Evolutionary conservation across 805 yeast genomes (phyloP).

Genomic region (Scheffersomyces lignosus): DNA sequence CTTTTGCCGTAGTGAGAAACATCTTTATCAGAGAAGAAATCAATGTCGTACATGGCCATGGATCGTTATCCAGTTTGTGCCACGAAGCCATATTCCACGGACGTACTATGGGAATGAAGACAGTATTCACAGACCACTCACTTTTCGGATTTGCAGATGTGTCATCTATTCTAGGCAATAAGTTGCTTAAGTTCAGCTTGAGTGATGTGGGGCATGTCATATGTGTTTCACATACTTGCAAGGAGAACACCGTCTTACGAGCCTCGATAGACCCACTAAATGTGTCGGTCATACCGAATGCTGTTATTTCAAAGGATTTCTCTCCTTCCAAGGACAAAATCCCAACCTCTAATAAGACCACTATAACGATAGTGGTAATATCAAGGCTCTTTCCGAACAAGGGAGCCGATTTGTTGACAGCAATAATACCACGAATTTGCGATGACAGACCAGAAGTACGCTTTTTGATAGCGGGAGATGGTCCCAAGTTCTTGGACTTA

Average conservation of each 20-base stretch:
- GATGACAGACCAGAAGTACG: slow-evolving; percentile 58
- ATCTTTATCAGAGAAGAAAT: slow-evolving; percentile 83
- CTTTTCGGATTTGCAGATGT: slow-evolving; percentile 90
- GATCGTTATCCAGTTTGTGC: slow-evolving; percentile 80
- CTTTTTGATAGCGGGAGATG: slow-evolving; percentile 93
- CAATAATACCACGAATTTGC: slow-evolving; percentile 84
- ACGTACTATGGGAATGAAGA: slow-evolving; percentile 84
- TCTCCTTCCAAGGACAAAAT: slow-evolving; percentile 36
- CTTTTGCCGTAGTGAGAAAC: slow-evolving; percentile 82
- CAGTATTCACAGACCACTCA: slow-evolving; percentile 95
- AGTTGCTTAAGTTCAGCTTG: slow-evolving; percentile 76
- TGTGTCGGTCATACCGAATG: slow-evolving; percentile 94
- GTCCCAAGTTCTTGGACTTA: slow-evolving; percentile 90
- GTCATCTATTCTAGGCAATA: slow-evolving; percentile 82
- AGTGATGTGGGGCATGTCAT: slow-evolving; percentile 89
- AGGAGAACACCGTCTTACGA: slow-evolving; percentile 90
- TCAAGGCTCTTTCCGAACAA: slow-evolving; percentile 93
- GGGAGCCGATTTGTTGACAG: slow-evolving; percentile 87
- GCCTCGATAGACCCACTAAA: slow-evolving; percentile 75
- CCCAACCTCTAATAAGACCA: slow-evolving; percentile 15
- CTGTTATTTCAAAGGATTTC: slow-evolving; percentile 84
- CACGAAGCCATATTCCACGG: slow-evolving; percentile 93
- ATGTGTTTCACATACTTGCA: slow-evolving; percentile 96
- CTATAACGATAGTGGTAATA: slow-evolving; percentile 84
- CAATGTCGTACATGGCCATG: slow-evolving; percentile 94